Percentiles rank a stretch among this genome's conserved stretches.
Conservation (phyloP, 805 yeast species). For the Wickerhamomyces queroliae region DNA sequence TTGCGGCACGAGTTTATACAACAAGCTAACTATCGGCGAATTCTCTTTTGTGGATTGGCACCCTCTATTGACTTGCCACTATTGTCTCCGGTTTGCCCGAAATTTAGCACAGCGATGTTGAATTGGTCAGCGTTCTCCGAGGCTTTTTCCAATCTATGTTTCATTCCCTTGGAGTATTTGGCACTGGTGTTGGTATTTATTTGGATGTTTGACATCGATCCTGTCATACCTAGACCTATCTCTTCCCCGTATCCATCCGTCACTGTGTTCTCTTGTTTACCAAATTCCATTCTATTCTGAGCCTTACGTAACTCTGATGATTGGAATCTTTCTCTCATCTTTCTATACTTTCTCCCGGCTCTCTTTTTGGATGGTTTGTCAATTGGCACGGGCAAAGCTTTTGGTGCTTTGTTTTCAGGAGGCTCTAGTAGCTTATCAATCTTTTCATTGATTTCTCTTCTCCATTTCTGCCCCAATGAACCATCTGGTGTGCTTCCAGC, state of each 20-base stretch:
- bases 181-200: constrained; percentile 45
- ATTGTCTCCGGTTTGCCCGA: not conserved
- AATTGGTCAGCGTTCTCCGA: constrained; percentile 10
- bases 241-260: constrained; percentile 73
- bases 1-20: no score
- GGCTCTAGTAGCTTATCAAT: constrained; percentile 72
- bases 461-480: constrained; percentile 51
- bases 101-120: constrained; percentile 16
- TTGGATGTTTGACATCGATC: constrained; percentile 21
- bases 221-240: constrained; percentile 70
- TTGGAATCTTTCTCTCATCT: constrained; percentile 73
- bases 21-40: not conserved
- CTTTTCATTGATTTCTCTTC: constrained; percentile 52
- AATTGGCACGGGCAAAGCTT: constrained; percentile 63
- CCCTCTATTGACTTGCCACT: not conserved
- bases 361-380: constrained; percentile 76
- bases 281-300: constrained; percentile 82
- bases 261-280: constrained; percentile 58
- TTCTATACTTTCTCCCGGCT: constrained; percentile 79
- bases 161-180: constrained; percentile 57
- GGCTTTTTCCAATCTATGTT: constrained; percentile 31
- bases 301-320: constrained; percentile 78
- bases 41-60: not conserved
- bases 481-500: constrained; percentile 40
- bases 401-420: constrained; percentile 56